phyloP scores from a whole-genome alignment of 805 yeast species.

The Osmozyma mogii region DNA sequence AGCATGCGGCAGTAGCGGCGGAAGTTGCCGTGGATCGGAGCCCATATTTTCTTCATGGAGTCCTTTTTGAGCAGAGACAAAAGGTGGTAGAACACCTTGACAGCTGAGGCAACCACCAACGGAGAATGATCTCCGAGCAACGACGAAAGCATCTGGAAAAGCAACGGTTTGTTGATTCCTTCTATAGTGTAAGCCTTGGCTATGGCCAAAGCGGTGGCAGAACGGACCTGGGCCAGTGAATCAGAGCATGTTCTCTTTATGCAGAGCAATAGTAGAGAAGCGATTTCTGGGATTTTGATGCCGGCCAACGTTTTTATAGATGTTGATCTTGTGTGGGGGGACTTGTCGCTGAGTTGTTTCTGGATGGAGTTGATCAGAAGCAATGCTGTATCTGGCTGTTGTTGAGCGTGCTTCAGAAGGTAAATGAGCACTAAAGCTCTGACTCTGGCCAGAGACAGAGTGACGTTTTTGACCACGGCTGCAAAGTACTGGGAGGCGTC shows the following conservation, averaged over 20 bases:
- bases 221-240: constrained; percentile 67
- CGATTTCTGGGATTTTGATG: constrained; percentile 72
- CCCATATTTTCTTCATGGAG: constrained; percentile 37
- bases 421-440: constrained; percentile 73
- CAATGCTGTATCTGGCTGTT: constrained; percentile 83
- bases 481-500: constrained; percentile 53
- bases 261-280: constrained; percentile 70
- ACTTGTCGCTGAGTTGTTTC: constrained; percentile 64
- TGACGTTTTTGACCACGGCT: constrained; percentile 82
- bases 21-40: constrained; percentile 63
- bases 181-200: constrained; percentile 42
- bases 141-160: constrained; percentile 40
- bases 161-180: constrained; percentile 37
- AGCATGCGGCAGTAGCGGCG: constrained; percentile 46
- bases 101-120: constrained; percentile 61
- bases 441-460: constrained; percentile 55
- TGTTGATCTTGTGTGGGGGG: constrained; percentile 59
- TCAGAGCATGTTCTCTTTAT: constrained; percentile 64
- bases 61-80: constrained; percentile 11
- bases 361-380: constrained; percentile 89
- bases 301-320: constrained; percentile 77
- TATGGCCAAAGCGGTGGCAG: constrained; percentile 71
- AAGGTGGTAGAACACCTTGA: constrained; percentile 47
- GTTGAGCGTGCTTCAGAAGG: constrained; percentile 67
- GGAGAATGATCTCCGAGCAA: constrained; percentile 61